Evolutionary conservation across 2,329 filamentous ascomycete genomes (phyloP).

Genomic region (Pseudogymnoascus sp.): DNA sequence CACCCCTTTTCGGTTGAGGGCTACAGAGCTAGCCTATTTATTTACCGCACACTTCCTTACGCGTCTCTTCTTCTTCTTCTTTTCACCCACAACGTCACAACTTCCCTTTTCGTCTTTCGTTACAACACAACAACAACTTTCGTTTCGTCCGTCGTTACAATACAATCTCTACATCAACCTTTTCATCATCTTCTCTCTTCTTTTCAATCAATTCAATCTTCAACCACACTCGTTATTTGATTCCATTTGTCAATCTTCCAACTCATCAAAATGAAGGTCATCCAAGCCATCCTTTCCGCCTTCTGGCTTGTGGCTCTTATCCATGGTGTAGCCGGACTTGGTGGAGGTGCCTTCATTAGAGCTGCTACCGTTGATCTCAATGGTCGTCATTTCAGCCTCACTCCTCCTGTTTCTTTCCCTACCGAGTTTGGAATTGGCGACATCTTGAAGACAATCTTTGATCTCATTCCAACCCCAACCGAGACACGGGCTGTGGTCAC

Average conservation of each 20-base stretch:
- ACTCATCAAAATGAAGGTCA: constrained; percentile 25
- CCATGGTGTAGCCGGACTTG: constrained; percentile 11
- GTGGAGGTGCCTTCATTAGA: constrained; percentile 12
- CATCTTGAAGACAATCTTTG: constrained; percentile 26
- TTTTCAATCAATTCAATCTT: not conserved
- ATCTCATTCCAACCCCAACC: constrained; percentile 46
- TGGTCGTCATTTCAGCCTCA: constrained; percentile 34
- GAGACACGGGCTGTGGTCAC: constrained; percentile 37
- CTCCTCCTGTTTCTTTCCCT: constrained; percentile 22
- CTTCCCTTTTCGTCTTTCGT: not conserved
- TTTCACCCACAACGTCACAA: not conserved
- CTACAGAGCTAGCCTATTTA: not conserved
- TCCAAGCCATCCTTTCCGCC: constrained; percentile 22
- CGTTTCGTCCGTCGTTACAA: not conserved
- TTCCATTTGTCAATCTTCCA: constrained; percentile 9
- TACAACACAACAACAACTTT: not conserved
- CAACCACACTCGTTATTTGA: not conserved
- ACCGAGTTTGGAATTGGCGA: constrained; percentile 34
- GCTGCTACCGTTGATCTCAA: constrained; percentile 11
- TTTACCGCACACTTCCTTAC: not conserved
- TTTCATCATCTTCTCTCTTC: not conserved
- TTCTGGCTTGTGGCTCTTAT: constrained; percentile 24
- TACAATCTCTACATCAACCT: not conserved
- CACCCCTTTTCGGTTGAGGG: not conserved
- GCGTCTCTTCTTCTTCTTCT: not conserved